Conservation (phyloP, 2,329 filamentous ascomycete species). For the Lasiodiplodia citricola region DNA sequence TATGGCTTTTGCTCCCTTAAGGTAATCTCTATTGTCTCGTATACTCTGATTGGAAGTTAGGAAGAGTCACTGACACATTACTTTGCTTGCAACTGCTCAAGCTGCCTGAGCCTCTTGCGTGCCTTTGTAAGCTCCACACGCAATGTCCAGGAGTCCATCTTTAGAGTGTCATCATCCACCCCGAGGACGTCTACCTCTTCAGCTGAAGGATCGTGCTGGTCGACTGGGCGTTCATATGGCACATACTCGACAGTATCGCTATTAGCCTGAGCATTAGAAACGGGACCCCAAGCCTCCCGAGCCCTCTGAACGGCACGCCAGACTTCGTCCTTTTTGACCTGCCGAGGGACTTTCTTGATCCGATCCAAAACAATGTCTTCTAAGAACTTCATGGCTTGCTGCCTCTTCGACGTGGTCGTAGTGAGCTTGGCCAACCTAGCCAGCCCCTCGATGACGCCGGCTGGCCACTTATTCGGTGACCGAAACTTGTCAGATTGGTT, state of each 20-base stretch:
- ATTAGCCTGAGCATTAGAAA: accelerated
- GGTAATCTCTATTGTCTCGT: background rate
- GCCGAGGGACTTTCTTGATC: background rate
- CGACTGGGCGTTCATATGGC: background rate
- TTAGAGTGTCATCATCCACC: background rate
- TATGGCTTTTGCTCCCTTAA: background rate
- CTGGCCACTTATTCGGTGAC: background rate
- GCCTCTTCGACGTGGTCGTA: background rate
- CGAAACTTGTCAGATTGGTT: background rate
- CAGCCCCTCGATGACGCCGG: background rate
- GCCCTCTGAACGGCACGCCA: background rate
- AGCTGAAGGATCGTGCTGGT: background rate
- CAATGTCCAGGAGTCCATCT: no score
- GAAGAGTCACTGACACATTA: background rate
- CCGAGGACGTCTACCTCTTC: background rate
- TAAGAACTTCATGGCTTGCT: background rate
- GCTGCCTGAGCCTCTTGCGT: background rate
- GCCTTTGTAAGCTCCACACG: background rate
- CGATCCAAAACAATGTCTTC: background rate
- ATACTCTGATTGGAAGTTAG: background rate
- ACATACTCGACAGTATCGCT: background rate
- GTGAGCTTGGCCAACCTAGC: background rate
- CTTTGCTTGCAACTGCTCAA: background rate
- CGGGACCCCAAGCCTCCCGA: background rate
- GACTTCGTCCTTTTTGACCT: background rate